Evolutionary conservation across 2,329 filamentous ascomycete species (phyloP).

Genomic region (Beauveria sp.): DNA sequence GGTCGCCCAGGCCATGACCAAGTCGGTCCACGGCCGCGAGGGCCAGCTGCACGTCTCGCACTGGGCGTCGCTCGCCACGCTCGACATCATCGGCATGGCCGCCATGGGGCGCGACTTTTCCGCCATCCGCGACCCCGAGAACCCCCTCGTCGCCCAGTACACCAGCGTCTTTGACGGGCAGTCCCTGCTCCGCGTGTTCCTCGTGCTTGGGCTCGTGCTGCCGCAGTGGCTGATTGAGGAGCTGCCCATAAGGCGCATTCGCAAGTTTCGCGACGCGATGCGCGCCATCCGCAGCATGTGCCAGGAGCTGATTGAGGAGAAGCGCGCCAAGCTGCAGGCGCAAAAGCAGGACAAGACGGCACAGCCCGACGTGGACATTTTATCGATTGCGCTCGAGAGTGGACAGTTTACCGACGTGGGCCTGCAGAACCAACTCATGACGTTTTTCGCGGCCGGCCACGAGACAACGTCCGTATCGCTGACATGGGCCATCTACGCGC

Average conservation of each 20-base stretch:
- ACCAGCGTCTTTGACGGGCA: constrained; percentile 44
- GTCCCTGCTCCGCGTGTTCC: constrained; percentile 37
- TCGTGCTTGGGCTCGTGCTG: constrained; percentile 53
- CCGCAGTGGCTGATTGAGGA: constrained; percentile 51
- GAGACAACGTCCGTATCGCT: constrained; percentile 71
- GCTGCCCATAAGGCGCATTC: constrained; percentile 66
- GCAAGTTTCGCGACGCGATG: constrained; percentile 50
- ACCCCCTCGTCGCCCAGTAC: constrained; percentile 52
- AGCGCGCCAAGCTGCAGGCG: constrained; percentile 45
- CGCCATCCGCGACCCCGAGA: constrained; percentile 53
- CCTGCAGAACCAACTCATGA: constrained; percentile 86
- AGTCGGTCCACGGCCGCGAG: constrained; percentile 22
- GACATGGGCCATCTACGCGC: constrained; percentile 66
- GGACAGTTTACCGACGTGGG: constrained; percentile 71
- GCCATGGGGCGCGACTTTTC: constrained; percentile 66
- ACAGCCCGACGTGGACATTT: constrained; percentile 58
- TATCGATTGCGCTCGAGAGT: constrained; percentile 71
- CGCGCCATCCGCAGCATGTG: constrained; percentile 58
- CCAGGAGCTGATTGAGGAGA: constrained; percentile 60
- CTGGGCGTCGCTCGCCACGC: constrained; percentile 61
- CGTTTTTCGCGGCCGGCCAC: constrained; percentile 75
- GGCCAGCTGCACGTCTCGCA: constrained; percentile 47
- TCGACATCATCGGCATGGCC: constrained; percentile 69
- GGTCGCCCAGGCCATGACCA: constrained; percentile 54
- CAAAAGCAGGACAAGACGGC: constrained; percentile 30